phyloP scores from a whole-genome alignment of 192 early-diverging fungal genomes.

The Backusella circina region DNA sequence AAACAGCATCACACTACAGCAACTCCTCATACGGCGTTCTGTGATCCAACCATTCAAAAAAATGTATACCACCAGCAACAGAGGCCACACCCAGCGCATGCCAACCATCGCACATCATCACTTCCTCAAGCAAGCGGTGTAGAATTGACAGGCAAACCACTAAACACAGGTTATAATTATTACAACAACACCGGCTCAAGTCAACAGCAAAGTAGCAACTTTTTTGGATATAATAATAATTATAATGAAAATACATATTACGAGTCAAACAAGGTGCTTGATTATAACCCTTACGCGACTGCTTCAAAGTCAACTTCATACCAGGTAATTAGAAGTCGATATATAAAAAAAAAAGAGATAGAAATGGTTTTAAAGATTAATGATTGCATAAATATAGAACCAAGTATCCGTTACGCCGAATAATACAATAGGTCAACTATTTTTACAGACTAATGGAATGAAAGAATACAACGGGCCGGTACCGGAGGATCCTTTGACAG shows the following conservation, averaged over 20 bases:
- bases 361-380: not conserved
- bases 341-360: not conserved
- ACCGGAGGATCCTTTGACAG: conserved; percentile 2
- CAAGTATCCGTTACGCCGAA: not conserved
- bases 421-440: not conserved
- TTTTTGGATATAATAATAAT: not conserved
- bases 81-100: not conserved
- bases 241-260: not conserved
- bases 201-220: not conserved
- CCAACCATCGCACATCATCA: conserved; percentile 4
- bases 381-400: not conserved
- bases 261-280: not conserved
- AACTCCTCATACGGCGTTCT: not conserved
- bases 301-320: not conserved
- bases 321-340: not conserved
- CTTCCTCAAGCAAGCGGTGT: not conserved
- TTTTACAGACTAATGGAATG: not conserved
- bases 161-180: not conserved
- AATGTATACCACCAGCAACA: not conserved
- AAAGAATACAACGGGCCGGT: not conserved
- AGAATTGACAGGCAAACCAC: not conserved
- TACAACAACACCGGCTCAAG: not conserved
- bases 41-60: not conserved
- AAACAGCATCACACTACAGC: not conserved
- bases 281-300: not conserved